Evolutionary conservation across 2,329 filamentous ascomycete genomes (phyloP), one percentile per base, ranked within the genome.

Genomic region (Talaromyces islandicus): DNA sequence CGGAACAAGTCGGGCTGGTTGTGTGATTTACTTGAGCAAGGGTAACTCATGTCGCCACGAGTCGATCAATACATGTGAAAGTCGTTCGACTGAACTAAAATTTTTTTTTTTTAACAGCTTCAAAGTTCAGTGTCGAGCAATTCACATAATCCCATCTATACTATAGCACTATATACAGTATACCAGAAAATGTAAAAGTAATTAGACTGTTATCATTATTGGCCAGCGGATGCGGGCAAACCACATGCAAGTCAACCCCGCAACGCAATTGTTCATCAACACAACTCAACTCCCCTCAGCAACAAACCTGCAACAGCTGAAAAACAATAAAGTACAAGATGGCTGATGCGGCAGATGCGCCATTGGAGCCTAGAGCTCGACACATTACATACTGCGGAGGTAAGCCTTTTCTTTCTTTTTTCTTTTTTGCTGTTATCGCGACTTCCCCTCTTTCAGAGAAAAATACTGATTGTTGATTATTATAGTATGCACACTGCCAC

Each of bases 401-500:
- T 84, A 70, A 69, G 79, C 52, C 12, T 54, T 19, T 27, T 24
- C 24, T 12, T 41, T 10, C 27, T n/a, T 11, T 52, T 17, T 3
- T n/a, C 7, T 1, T 25, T n/a, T 25, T n/a, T n/a, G 56, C 35
- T 14, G 56, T 48, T 58, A 41, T 17, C 46, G 25, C 30, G 43
- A 21, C 14, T 41, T 57, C 52, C 53, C 32, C 48, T 25, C 50
- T 32, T 51, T 55, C 52, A 56, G 27, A 50, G 41, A 27, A 64
- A 59, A 48, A 43, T 52, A 17, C 56, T 58, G 32, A 58, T 51
- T 19, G 35, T 27, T 52, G 43, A 55, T 55, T 57, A 58, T 52
- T 46, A 6, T 69, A 86, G 85, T 88, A 63, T 88, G 86, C 78
- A 82, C 80, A 64, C 75, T 88, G 64, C 86, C 86, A 63, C 85